phyloP scores from a whole-genome alignment of 2,329 filamentous ascomycete species.

The Lachnellula suecica region DNA sequence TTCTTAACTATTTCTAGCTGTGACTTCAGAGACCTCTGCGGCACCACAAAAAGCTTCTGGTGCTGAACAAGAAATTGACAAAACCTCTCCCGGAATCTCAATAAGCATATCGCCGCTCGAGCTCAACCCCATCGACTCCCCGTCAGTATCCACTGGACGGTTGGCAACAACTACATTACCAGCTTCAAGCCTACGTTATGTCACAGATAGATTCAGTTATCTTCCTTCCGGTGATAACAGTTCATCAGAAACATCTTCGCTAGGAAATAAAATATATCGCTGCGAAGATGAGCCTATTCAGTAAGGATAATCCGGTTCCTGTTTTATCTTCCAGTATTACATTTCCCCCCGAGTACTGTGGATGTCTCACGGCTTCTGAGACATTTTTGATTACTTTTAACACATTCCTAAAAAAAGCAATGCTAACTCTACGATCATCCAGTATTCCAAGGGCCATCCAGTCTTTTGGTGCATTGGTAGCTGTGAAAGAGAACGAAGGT shows the following conservation, averaged over 20 bases:
- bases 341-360: too few relatives aligned
- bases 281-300: slow-evolving; percentile 17
- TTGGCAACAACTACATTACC: neutral
- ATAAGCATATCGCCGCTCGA: neutral
- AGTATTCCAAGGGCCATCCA: slow-evolving; percentile 14
- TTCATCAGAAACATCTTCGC: neutral
- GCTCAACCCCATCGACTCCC: neutral
- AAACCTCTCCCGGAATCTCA: too few relatives aligned
- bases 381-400: too few relatives aligned
- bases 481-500: slow-evolving; percentile 3
- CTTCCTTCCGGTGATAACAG: neutral
- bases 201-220: neutral
- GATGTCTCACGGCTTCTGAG: too few relatives aligned
- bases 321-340: too few relatives aligned
- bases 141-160: neutral
- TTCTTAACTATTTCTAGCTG: too few relatives aligned
- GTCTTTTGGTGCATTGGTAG: slow-evolving; percentile 11
- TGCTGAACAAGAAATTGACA: too few relatives aligned
- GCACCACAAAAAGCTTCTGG: too few relatives aligned
- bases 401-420: too few relatives aligned
- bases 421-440: too few relatives aligned
- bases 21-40: too few relatives aligned
- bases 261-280: slow-evolving; percentile 1
- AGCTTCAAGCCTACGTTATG: neutral
- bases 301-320: too few relatives aligned